Conservation (phyloP, 352 stramenopile genomes). For the Globisporangium parvum region DNA sequence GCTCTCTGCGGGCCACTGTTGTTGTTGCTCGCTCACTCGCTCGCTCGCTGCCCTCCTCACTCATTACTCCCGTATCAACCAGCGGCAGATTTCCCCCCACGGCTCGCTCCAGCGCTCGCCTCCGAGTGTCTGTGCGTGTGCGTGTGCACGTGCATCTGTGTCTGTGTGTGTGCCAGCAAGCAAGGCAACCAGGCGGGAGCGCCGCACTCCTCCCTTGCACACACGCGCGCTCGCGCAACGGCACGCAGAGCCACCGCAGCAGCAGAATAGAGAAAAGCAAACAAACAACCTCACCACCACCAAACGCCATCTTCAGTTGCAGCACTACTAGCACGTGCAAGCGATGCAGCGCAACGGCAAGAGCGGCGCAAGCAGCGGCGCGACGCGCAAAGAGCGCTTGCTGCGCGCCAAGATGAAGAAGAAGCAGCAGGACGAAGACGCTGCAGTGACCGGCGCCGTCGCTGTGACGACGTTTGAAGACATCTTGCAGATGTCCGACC, state of each 20-base stretch:
- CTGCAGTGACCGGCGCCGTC: constrained; percentile 23
- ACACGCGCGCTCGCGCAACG: no score
- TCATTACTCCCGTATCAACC: not conserved
- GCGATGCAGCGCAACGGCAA: constrained; percentile 33
- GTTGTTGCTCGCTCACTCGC: no score
- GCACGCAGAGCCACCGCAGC: not conserved
- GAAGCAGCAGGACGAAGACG: constrained; percentile 70
- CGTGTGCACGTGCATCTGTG: not conserved
- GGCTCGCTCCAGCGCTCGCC: not conserved
- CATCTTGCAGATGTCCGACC: constrained; percentile 86
- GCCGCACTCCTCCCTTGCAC: no score
- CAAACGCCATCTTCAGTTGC: no score
- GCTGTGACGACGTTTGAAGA: constrained; percentile 65
- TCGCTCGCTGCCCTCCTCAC: no score
- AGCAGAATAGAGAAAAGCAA: not conserved
- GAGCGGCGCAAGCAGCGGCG: constrained; percentile 19
- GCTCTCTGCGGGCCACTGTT: not conserved
- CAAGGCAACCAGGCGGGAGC: no score
- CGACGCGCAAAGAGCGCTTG: constrained; percentile 75
- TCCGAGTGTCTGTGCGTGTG: not conserved
- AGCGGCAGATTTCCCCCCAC: constrained; percentile 1
- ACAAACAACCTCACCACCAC: not conserved
- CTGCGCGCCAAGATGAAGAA: constrained; percentile 87
- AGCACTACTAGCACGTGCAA: not conserved
- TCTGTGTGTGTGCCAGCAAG: not conserved